A percentile compares a stretch with the other conserved stretches of the same genome.
These are phyloP conservation scores for Suillus americanus DNA, from an alignment of 768 basidiomycete species.

Conservation along the genomic window DNA sequence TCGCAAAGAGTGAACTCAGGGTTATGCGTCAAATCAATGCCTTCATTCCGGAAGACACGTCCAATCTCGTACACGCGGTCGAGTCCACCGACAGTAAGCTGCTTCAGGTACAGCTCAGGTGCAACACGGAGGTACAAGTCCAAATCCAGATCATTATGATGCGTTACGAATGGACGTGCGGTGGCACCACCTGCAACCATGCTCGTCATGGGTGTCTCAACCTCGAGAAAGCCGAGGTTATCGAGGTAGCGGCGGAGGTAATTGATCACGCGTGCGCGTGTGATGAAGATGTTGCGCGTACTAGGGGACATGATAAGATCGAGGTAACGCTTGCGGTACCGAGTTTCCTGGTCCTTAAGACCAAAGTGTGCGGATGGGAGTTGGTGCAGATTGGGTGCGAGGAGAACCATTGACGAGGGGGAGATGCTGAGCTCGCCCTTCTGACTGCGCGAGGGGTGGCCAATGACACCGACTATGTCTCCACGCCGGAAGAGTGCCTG, in stretches of 20 bases:
- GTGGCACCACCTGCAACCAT: constrained; percentile 96
- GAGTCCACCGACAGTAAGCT: constrained; percentile 94
- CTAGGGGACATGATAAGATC: constrained; percentile 94
- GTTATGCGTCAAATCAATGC: constrained; percentile 98
- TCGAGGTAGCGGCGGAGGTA: constrained; percentile 92
- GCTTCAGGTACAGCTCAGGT: constrained; percentile 96
- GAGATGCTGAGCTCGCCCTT: constrained; percentile 94
- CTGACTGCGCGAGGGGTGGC: constrained; percentile 88
- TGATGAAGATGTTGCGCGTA: constrained; percentile 88
- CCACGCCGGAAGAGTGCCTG: constrained; percentile 93
- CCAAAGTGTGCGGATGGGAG: constrained; percentile 91
- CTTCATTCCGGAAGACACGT: constrained; percentile 96
- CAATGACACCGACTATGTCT: constrained; percentile 93
- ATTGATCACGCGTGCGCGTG: constrained; percentile 87
- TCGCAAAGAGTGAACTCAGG: constrained; percentile 99
- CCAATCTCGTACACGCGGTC: constrained; percentile 99
- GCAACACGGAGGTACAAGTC: constrained; percentile 97
- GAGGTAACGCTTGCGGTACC: constrained; percentile 98
- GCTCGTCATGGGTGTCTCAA: constrained; percentile 98
- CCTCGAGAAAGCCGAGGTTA: constrained; percentile 92
- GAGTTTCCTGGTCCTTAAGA: constrained; percentile 94
- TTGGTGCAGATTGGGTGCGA: constrained; percentile 95
- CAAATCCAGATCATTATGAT: constrained; percentile 97
- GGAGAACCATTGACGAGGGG: constrained; percentile 77
- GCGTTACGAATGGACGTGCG: constrained; percentile 98